phyloP scores from a whole-genome alignment of 768 basidiomycete genomes.

The Amanita phalloides region DNA sequence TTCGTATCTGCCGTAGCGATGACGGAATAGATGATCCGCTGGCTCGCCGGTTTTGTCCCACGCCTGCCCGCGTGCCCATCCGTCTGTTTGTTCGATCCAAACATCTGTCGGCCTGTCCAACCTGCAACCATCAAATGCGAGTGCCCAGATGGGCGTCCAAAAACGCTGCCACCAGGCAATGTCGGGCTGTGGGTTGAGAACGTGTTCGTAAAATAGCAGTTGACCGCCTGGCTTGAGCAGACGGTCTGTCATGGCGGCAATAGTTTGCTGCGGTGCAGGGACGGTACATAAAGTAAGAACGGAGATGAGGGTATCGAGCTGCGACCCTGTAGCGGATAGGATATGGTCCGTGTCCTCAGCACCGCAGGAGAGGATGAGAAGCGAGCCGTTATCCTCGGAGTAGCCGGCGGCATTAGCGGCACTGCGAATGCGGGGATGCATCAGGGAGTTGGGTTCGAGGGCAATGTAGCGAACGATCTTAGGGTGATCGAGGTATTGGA shows the following conservation, averaged over 20 bases:
- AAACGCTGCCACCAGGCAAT: slow-evolving; percentile 65
- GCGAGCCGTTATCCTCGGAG: slow-evolving; percentile 36
- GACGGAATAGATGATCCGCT: slow-evolving; percentile 51
- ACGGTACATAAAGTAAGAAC: slow-evolving; percentile 59
- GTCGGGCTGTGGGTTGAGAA: slow-evolving; percentile 38
- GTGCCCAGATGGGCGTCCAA: slow-evolving; percentile 62
- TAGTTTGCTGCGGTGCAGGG: slow-evolving; percentile 39
- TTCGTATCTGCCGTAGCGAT: slow-evolving; percentile 44
- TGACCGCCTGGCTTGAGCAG: slow-evolving; percentile 55
- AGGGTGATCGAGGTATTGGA: slow-evolving; percentile 44
- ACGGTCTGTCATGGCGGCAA: slow-evolving; percentile 34
- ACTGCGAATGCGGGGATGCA: slow-evolving; percentile 47
- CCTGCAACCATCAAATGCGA: slow-evolving; percentile 51
- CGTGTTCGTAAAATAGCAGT: slow-evolving; percentile 64
- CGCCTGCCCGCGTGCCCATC: slow-evolving; percentile 37
- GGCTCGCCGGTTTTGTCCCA: slow-evolving; percentile 42
- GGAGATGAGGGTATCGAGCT: slow-evolving; percentile 53
- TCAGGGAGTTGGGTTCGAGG: slow-evolving; percentile 55
- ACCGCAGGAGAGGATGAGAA: slow-evolving; percentile 51
- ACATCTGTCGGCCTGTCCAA: slow-evolving; percentile 47
- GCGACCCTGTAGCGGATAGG: slow-evolving; percentile 20
- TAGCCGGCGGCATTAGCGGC: slow-evolving; percentile 42
- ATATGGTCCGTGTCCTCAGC: slow-evolving; percentile 49
- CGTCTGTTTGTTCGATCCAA: slow-evolving; percentile 29
- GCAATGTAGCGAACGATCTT: slow-evolving; percentile 58